These are phyloP conservation scores for Zoysia pacifica DNA, from an alignment of 176 grass and related monocot genomes.

Conservation along the genomic window DNA sequence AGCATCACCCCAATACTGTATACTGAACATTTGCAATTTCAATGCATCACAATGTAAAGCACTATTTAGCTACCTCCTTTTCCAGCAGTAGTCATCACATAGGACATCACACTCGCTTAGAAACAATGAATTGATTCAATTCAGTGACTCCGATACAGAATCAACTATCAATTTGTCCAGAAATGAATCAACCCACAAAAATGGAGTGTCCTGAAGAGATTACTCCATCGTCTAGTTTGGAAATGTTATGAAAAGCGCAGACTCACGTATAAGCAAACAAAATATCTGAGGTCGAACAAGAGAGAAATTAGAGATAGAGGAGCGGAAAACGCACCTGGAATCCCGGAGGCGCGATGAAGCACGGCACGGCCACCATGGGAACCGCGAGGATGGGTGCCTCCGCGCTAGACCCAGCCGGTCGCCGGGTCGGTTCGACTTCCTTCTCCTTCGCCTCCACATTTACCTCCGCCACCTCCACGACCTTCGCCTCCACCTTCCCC, in stretches of 20 bases:
- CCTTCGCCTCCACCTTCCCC: background rate
- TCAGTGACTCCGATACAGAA: background rate
- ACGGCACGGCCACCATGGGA: slow-evolving; percentile 65
- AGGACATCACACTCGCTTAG: background rate
- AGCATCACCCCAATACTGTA: background rate
- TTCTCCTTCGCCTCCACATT: slow-evolving; percentile 41
- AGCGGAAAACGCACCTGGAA: slow-evolving; percentile 64
- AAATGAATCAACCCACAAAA: background rate
- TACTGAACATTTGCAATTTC: background rate
- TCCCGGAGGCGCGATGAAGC: slow-evolving; percentile 57
- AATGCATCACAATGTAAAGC: background rate
- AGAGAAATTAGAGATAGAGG: background rate
- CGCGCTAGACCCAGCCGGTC: slow-evolving; percentile 17
- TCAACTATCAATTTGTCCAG: background rate
- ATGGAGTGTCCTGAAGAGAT: background rate
- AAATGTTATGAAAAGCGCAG: background rate
- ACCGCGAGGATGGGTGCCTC: slow-evolving; percentile 48
- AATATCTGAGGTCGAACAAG: slow-evolving; percentile 11
- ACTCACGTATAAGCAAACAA: background rate
- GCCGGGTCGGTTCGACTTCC: slow-evolving; percentile 35
- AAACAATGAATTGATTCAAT: background rate
- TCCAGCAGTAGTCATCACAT: background rate
- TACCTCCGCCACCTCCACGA: background rate
- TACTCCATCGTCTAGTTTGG: background rate
- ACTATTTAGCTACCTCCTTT: background rate